Conservation (phyloP, 176 grass and related monocot species). For the Coix lacrymajobi region DNA sequence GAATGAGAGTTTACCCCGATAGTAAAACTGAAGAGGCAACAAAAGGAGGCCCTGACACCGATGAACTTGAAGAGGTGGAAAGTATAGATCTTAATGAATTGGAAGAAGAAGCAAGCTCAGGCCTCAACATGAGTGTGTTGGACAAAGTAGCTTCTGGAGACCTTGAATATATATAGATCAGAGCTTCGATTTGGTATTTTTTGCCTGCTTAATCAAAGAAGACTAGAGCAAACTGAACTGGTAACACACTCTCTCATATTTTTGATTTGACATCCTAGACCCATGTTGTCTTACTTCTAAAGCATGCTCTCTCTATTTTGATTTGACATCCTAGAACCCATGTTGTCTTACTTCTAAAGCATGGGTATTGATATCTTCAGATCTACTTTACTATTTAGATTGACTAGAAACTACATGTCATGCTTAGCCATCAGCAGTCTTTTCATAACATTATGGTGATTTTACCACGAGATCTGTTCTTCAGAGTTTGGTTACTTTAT, state of each 20-base stretch:
- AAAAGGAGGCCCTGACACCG: not conserved
- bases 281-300: not conserved
- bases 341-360: not conserved
- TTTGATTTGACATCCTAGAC: not conserved
- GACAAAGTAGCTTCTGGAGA: conserved; percentile 34
- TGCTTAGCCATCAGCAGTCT: not conserved
- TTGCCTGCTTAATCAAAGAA: conserved; percentile 3
- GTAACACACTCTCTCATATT: not conserved
- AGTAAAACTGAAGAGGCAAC: conserved; percentile 11
- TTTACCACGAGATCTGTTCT: not conserved
- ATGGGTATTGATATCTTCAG: not conserved
- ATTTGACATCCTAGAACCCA: not conserved
- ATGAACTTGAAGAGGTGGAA: conserved; percentile 14
- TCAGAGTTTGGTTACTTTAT: not conserved
- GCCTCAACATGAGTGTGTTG: conserved; percentile 33
- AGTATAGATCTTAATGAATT: conserved; percentile 13
- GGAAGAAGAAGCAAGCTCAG: conserved; percentile 20
- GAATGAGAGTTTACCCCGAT: conserved; percentile 53
- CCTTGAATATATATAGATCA: conserved; percentile 33
- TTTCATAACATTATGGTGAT: not conserved
- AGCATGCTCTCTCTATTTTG: not conserved
- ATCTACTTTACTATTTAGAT: not conserved
- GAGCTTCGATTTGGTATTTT: not conserved
- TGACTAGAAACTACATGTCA: not conserved
- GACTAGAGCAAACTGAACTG: not conserved